phyloP scores from a whole-genome alignment of 2,329 filamentous ascomycete species.

The Basipetospora chlamydospora region DNA sequence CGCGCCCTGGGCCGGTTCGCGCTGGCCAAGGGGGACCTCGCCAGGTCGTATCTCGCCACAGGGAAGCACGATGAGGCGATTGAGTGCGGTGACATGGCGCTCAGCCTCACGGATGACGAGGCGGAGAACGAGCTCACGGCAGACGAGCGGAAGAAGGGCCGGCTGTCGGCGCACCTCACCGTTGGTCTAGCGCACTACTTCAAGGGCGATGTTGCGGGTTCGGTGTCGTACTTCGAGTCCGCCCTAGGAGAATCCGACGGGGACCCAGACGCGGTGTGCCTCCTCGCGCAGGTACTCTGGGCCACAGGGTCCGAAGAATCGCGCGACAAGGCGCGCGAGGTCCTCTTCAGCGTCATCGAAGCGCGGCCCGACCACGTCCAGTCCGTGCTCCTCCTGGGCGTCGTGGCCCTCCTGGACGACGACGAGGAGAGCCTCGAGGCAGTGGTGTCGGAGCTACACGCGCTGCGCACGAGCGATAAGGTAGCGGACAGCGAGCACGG shows the following conservation, averaged over 20 bases:
- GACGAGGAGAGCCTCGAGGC: slow-evolving; percentile 70
- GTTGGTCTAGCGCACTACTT: slow-evolving; percentile 74
- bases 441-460: slow-evolving; percentile 62
- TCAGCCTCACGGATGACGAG: slow-evolving; percentile 64
- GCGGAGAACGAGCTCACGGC: slow-evolving; percentile 49
- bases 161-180: slow-evolving; percentile 75
- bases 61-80: slow-evolving; percentile 52
- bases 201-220: slow-evolving; percentile 45
- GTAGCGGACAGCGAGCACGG: slow-evolving; percentile 49
- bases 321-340: slow-evolving; percentile 59
- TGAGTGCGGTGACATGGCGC: slow-evolving; percentile 65
- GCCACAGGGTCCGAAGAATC: slow-evolving; percentile 66
- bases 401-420: slow-evolving; percentile 67
- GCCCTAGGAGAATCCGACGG: slow-evolving; percentile 63
- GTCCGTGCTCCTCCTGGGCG: slow-evolving; percentile 66
- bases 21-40: slow-evolving; percentile 73
- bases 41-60: slow-evolving; percentile 64
- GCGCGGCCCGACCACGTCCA: slow-evolving; percentile 60
- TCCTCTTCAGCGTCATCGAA: slow-evolving; percentile 70
- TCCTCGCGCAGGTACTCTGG: slow-evolving; percentile 87
- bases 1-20: slow-evolving; percentile 62
- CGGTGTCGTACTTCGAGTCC: slow-evolving; percentile 65
- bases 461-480: slow-evolving; percentile 52
- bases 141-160: slow-evolving; percentile 52
- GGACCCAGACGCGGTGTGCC: slow-evolving; percentile 71